Base-by-base conservation (phyloP, 352 stramenopile species). In the Thalassiosira mediterranea region DNA sequence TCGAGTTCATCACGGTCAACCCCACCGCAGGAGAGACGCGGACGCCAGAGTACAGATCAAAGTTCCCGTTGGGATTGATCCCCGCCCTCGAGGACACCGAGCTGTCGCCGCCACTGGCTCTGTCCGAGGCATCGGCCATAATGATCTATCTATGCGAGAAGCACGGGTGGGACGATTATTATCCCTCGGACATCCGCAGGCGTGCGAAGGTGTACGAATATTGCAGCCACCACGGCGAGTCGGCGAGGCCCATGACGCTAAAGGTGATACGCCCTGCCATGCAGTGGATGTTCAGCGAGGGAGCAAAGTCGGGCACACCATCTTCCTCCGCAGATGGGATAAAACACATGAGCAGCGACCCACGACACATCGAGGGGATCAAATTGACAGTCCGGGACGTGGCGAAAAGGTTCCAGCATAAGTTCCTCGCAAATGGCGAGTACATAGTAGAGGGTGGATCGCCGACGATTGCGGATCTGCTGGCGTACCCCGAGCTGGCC, bases 131-230 rank as follows among this genome's bases (percentile, higher is more conserved):
- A 56, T 57, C 69, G 0, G 75, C 79, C 2, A 88, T 88, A n/a
- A 49, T 85, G 60, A 49, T 47, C 28, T 73, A 88, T 73, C 10
- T 88, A n/a, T 88, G 79, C 60, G 75, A 85, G 67, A 48, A 58
- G 42, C 56, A 76, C 26, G 54, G 62, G 5, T 79, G 58, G 51
- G 54, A 61, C n/a, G 48, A 80, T 25, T 60, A 52, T 34, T 76
- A 79, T 57, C 51, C 47, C n/a, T 29, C 3, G 13, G 23, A 26
- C 29, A 38, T 74, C 10, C 49, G 52, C 17, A 31, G 32, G 13
- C 4, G 51, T 47, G 69, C 69, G 32, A 5, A 21, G 19, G 63
- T 74, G 26, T 32, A 74, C n/a, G 34, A 65, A 32, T 79, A 79
- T 38, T 17, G 72, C n/a, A 60, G 46, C 26, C 44, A 54, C 25